A percentile compares a stretch with the other conserved stretches of the same genome.
Conservation (phyloP, 768 basidiomycete species). For the Leccinum obscurum region DNA sequence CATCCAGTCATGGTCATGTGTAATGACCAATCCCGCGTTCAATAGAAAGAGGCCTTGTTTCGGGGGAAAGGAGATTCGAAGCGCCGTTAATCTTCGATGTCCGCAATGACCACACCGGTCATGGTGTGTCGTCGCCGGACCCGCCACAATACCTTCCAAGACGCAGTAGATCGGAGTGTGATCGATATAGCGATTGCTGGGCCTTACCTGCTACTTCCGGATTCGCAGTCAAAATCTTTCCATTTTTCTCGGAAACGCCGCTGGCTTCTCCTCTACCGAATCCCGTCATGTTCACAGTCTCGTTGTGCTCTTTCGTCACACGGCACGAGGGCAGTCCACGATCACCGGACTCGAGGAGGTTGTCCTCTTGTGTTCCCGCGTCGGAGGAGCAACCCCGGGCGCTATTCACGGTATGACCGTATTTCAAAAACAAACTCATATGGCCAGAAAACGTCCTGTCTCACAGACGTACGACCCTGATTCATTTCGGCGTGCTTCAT, state of each 20-base stretch:
- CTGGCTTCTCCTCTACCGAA: slow-evolving; percentile 15
- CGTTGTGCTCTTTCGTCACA: background rate
- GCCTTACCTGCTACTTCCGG: slow-evolving; percentile 28
- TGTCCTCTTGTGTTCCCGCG: slow-evolving; percentile 1
- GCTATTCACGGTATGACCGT: background rate
- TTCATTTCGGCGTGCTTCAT: slow-evolving; percentile 31
- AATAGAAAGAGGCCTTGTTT: slow-evolving; percentile 9
- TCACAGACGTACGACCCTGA: slow-evolving; percentile 23
- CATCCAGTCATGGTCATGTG: background rate
- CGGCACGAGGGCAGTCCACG: slow-evolving; percentile 7
- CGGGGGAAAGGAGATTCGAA: slow-evolving; percentile 7
- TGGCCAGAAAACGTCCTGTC: slow-evolving; percentile 1
- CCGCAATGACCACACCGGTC: slow-evolving; percentile 28
- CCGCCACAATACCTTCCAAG: slow-evolving; percentile 30
- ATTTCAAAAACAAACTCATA: slow-evolving; percentile 7
- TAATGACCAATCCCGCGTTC: slow-evolving; percentile 10
- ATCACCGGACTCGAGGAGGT: background rate
- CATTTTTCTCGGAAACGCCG: slow-evolving; percentile 27
- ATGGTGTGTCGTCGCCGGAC: slow-evolving; percentile 22
- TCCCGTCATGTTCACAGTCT: slow-evolving; percentile 3
- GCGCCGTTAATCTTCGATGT: slow-evolving; percentile 22
- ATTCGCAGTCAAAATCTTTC: slow-evolving; percentile 27
- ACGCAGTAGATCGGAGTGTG: slow-evolving; percentile 28
- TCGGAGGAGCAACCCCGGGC: slow-evolving; percentile 2
- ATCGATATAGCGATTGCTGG: slow-evolving; percentile 27